These are phyloP conservation scores for Laguncularia racemosa DNA, from an alignment of 345 rosid species.

Conservation along the genomic window DNA sequence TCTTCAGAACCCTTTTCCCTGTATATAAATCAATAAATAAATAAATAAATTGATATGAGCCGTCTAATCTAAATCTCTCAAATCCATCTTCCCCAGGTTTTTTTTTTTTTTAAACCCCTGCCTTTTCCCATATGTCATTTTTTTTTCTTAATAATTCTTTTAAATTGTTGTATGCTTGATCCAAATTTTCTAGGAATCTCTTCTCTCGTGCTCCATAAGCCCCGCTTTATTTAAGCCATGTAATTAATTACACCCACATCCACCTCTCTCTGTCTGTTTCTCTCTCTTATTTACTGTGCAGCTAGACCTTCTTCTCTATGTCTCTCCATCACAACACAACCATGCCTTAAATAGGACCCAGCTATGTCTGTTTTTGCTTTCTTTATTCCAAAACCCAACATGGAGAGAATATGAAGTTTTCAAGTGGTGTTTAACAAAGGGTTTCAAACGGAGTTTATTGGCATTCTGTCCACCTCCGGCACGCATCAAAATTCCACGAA, in stretches of 20 bases:
- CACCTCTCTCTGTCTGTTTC: constrained; percentile 8
- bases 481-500: too few species aligned
- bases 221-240: too few species aligned
- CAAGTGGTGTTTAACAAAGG: constrained; percentile 85
- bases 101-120: constrained; percentile 6
- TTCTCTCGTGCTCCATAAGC: too few species aligned
- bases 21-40: too few species aligned
- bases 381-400: background rate
- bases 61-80: too few species aligned
- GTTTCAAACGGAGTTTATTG: constrained; percentile 77
- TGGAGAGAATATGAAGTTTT: constrained; percentile 3
- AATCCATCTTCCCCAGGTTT: background rate
- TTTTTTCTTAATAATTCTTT: background rate
- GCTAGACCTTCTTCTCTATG: background rate
- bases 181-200: background rate
- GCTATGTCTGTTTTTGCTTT: background rate
- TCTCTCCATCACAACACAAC: background rate
- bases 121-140: background rate
- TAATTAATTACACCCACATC: too few species aligned
- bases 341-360: constrained; percentile 28
- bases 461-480: constrained; percentile 99
- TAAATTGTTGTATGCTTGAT: constrained; percentile 28
- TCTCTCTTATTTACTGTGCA: constrained; percentile 36
- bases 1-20: too few species aligned
- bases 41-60: too few species aligned